Conservation (phyloP, 495 filamentous ascomycete species). For the Tuber calosporum region DNA sequence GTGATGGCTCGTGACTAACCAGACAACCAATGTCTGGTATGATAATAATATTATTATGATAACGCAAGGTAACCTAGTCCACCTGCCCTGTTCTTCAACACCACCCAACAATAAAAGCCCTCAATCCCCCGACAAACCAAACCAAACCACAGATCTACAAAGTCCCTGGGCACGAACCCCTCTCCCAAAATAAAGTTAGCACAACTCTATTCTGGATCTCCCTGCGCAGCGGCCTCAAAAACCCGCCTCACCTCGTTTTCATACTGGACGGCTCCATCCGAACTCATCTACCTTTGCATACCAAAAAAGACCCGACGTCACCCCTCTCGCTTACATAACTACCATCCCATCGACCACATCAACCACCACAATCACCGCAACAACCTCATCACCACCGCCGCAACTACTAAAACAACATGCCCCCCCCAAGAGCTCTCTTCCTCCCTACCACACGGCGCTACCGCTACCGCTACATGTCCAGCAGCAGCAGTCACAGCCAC, state of each 20-base stretch:
- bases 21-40: not conserved
- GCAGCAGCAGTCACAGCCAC: conserved; percentile 48
- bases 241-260: not conserved
- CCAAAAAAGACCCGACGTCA: not conserved
- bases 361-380: not conserved
- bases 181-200: not conserved
- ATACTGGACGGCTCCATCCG: not conserved
- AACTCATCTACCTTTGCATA: not conserved
- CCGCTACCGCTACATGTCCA: not conserved
- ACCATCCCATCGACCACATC: not conserved
- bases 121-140: not conserved
- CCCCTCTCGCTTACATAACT: not conserved
- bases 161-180: not conserved
- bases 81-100: not conserved
- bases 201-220: not conserved
- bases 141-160: not conserved
- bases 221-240: not conserved
- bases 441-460: not conserved
- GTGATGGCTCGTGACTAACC: not conserved
- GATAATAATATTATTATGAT: not conserved
- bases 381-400: not conserved
- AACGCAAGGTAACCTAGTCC: not conserved
- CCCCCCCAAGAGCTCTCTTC: not conserved
- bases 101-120: not conserved
- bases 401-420: not conserved